These are phyloP conservation scores for Trebouxia sp. DNA, from an alignment of 139 green algal species.

Conservation along the genomic window DNA sequence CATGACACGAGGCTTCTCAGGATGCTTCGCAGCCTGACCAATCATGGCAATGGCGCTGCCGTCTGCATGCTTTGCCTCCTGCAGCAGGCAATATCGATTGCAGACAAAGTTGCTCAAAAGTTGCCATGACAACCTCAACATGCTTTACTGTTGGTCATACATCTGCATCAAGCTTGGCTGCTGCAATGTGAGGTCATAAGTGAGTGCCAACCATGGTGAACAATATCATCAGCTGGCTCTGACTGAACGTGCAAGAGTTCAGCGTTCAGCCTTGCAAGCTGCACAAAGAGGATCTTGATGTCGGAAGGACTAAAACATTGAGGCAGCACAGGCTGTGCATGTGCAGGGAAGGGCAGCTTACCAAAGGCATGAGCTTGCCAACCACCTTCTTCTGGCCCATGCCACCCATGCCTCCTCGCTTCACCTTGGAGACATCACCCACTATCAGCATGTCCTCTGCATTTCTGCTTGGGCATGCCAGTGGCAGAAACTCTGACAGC, in stretches of 20 bases:
- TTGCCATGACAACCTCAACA: too few relatives aligned
- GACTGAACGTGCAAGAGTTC: not conserved
- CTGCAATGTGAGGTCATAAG: too few relatives aligned
- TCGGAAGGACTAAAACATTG: not conserved
- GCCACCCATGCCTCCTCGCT: not conserved
- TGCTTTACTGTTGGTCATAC: too few relatives aligned
- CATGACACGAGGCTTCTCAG: constrained; percentile 1
- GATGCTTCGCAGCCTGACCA: constrained; percentile 25
- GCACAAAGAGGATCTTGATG: not conserved
- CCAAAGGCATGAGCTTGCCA: constrained; percentile 20
- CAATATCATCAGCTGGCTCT: too few relatives aligned
- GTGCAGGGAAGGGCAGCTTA: not conserved
- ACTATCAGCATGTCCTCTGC: constrained; percentile 19
- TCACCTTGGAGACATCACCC: not conserved
- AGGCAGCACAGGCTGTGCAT: not conserved
- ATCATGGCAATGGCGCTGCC: not conserved
- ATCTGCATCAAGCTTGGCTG: too few relatives aligned
- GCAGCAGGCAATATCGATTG: not conserved
- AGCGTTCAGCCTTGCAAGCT: not conserved
- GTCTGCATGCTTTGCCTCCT: constrained; percentile 24
- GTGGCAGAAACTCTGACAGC: not conserved
- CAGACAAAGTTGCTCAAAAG: not conserved
- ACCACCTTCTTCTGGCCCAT: constrained; percentile 18
- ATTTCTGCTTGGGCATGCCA: not conserved
- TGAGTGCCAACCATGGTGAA: too few relatives aligned